Base-by-base conservation (phyloP, 192 early-diverging fungal species). In the Dissophora ornata region DNA sequence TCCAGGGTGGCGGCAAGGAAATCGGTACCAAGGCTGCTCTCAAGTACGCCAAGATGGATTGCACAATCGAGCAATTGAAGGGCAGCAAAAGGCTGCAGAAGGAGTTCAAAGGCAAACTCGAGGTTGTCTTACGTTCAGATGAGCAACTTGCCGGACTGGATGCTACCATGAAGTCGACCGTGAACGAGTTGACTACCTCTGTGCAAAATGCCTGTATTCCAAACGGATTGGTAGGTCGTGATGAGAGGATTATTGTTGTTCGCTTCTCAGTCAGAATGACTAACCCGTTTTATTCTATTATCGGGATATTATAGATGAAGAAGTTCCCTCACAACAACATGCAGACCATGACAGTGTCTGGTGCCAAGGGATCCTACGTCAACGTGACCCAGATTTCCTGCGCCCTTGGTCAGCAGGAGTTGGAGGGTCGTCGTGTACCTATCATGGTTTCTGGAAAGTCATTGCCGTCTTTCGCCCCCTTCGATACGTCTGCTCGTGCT, bases 291-390 rank as follows among this genome's bases (percentile, higher is more conserved):
- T 28, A n/a, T 19, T 41, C 30, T 48, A 7, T 26, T 49, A 32
- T 25, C 19, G n/a, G 4, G 6, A 13, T 22, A 46, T 61, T 54
- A 57, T 54, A 82, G 81, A 65, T 87, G 38, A 90, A 89, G 54
- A 79, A 84, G 33, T 99, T 99, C 90, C 98, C 98, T 25, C 77
- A 88, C 57, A 99, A 99, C 82, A 95, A 96, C 83, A 98, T 99
- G 96, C 95, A 97, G 84, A 88, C 96, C 75, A 99, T 99, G 98
- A 97, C 94, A 2, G 90, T 95, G 40, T 96, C 96, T 48, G 98
- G 98, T 67, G 97, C 98, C 68, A 99, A 99, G 81, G 98, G 98
- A 44, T 94, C 90, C 19, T 90, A 89, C 58, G 92, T 98, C 59
- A 99, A 99, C 79, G 90, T 95, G 26, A 92, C 92, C 11, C 98